Evolutionary conservation across 495 filamentous ascomycete genomes (phyloP), one percentile per base, ranked within the genome.

Genomic region (Entonaema liquescens): DNA sequence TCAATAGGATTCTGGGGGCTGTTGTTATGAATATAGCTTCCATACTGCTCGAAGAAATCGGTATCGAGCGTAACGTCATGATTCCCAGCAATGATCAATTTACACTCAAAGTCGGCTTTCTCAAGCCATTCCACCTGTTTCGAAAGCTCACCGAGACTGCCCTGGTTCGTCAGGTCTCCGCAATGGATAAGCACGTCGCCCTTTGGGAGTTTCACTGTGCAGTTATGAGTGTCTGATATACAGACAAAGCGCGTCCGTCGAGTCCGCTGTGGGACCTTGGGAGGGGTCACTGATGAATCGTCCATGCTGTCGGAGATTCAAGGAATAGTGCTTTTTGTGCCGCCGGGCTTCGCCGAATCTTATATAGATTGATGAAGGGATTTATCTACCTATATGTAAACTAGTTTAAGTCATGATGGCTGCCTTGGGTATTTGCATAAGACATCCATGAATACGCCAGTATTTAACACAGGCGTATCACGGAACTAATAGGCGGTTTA

Each of bases 121-220:
- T 88, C 84, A 5, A 98, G 86, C 95, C 95, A 98, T 72, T 92
- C 84, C 7, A 97, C 84, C 4, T 82, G 74, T 52, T 79, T 83
- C 25, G 76, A 80, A 28, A 84, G 80, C 54, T 95, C 91, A 13
- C 79, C 78, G 26, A 87, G 86, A 49, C 89, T 92, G 42, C 95
- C 95, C 72, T 89, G 86, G 67, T 95, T 95, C 44, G 90, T 90
- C 38, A 98, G 83, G 77, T 98, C 95, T 7, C 95, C 95, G 7
- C 94, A 92, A 73, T 98, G 95, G 42, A 98, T 91, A 17, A 98
- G 83, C 3, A 98, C 87, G 72, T 98, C 95, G 13, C 94, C 95
- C 26, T 88, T 84, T 5, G 95, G 95, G 2, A 97, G 81, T 25
- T 85, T 83, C 68, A 84, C 74, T 7, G 80, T 83, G 69, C 85